Evolutionary conservation across 2,329 filamentous ascomycete genomes (phyloP).

Genomic region (Fusarium penzigii): DNA sequence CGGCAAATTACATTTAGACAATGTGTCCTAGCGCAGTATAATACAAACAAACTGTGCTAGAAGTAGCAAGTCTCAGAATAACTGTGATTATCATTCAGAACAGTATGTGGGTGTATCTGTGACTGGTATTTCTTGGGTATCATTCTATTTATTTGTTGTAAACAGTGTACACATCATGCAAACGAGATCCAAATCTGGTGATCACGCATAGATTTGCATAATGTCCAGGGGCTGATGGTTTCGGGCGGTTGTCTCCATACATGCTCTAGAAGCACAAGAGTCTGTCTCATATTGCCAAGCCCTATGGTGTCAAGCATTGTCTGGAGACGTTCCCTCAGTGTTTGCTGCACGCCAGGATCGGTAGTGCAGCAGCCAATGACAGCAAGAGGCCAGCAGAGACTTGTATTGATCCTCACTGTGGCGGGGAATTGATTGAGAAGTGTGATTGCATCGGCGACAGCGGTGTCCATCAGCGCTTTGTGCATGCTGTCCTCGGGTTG

Average conservation of each 20-base stretch:
- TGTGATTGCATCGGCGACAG: slow-evolving; percentile 33
- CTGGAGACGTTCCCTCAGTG: slow-evolving; percentile 36
- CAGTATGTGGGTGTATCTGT: too few species aligned
- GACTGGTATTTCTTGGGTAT: too few species aligned
- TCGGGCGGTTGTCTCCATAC: slow-evolving; percentile 40
- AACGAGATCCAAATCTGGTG: slow-evolving; percentile 51
- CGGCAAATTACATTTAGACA: too few species aligned
- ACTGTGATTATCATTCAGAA: too few species aligned
- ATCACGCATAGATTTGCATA: slow-evolving; percentile 47
- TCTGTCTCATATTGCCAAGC: slow-evolving; percentile 47
- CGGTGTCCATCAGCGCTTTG: slow-evolving; percentile 27
- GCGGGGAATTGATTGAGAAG: slow-evolving; percentile 35
- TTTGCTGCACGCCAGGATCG: slow-evolving; percentile 36
- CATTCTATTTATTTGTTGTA: background rate
- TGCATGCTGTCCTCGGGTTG: slow-evolving; percentile 20
- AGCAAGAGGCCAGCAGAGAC: slow-evolving; percentile 41
- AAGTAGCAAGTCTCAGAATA: too few species aligned
- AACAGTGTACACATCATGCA: slow-evolving; percentile 35
- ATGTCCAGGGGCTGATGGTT: slow-evolving; percentile 42
- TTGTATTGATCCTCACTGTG: slow-evolving; percentile 39
- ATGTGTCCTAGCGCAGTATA: too few species aligned
- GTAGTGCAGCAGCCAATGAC: slow-evolving; percentile 40
- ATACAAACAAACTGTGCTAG: too few species aligned
- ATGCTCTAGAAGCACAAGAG: slow-evolving; percentile 41
- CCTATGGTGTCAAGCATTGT: slow-evolving; percentile 41